phyloP scores from a whole-genome alignment of 2,329 filamentous ascomycete genomes.

The Cercospora sp. region DNA sequence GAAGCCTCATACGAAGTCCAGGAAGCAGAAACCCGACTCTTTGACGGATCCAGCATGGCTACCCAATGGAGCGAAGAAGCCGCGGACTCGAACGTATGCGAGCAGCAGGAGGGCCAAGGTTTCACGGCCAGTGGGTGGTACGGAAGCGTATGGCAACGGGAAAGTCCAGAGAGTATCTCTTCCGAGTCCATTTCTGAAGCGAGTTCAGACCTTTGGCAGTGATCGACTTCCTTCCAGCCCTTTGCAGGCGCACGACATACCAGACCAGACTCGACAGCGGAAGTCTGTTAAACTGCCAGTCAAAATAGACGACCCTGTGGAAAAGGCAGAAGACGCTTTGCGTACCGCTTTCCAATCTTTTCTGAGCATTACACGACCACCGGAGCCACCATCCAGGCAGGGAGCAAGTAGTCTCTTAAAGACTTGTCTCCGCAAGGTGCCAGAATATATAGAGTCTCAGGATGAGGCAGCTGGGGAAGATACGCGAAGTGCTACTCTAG shows the following conservation, averaged over 20 bases:
- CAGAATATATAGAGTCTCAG: slow-evolving; percentile 43
- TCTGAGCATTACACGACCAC: background rate
- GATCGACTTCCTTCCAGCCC: background rate
- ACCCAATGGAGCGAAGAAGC: slow-evolving; percentile 17
- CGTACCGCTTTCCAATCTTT: slow-evolving; percentile 1
- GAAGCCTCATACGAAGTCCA: background rate
- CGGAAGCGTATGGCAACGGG: background rate
- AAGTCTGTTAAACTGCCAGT: slow-evolving; percentile 13
- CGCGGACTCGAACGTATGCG: slow-evolving; percentile 17
- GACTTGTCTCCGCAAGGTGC: slow-evolving; percentile 44
- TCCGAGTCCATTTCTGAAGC: slow-evolving; percentile 26
- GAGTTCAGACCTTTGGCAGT: background rate
- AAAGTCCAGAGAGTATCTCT: slow-evolving; percentile 4
- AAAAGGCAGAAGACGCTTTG: slow-evolving; percentile 12
- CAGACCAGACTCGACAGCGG: background rate
- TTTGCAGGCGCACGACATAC: background rate
- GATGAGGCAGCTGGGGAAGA: slow-evolving; percentile 38
- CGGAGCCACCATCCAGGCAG: slow-evolving; percentile 22
- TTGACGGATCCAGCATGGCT: slow-evolving; percentile 26
- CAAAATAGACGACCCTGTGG: slow-evolving; percentile 10
- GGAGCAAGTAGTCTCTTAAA: slow-evolving; percentile 44
- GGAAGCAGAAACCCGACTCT: slow-evolving; percentile 20
- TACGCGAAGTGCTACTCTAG: slow-evolving; percentile 23
- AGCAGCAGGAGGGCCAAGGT: slow-evolving; percentile 11
- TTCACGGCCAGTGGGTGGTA: background rate